Conservation (phyloP, 805 yeast species). For the Yueomyces sinensis region DNA sequence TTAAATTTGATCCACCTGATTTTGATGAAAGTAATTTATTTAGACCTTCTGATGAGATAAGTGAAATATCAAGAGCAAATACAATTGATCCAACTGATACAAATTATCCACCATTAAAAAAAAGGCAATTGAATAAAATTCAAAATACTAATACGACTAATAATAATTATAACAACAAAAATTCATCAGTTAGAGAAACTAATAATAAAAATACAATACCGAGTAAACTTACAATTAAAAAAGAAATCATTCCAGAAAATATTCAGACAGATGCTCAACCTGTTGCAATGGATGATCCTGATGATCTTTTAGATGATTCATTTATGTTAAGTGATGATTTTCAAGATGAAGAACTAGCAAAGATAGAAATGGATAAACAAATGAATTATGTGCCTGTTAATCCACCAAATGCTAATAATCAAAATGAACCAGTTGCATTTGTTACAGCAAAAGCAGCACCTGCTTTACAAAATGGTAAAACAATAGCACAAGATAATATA, state of each 20-base stretch:
- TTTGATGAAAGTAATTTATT: constrained; percentile 31
- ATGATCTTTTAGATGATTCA: constrained; percentile 38
- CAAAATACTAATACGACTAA: too few relatives aligned
- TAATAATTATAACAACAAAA: too few relatives aligned
- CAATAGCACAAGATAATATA: constrained; percentile 27
- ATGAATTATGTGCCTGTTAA: too few relatives aligned
- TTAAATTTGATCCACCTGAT: constrained; percentile 32
- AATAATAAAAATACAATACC: neutral
- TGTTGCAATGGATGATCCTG: constrained; percentile 3
- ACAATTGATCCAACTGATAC: constrained; percentile 7
- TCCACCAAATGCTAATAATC: neutral
- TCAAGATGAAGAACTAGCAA: constrained; percentile 26
- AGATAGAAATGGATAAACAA: constrained; percentile 12
- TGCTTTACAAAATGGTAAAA: constrained; percentile 32
- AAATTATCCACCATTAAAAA: constrained; percentile 7
- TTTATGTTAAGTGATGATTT: constrained; percentile 38
- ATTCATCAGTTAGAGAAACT: neutral
- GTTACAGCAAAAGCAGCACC: constrained; percentile 57
- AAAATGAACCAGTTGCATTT: constrained; percentile 25
- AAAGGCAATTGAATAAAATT: constrained; percentile 12
- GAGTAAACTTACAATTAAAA: neutral
- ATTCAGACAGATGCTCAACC: neutral
- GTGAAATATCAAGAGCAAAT: constrained; percentile 18
- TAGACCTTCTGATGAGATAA: constrained; percentile 24
- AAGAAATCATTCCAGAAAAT: neutral